Evolutionary conservation across 129 eudicot genomes (phyloP).

Genomic region (Scalesia atractyloides): DNA sequence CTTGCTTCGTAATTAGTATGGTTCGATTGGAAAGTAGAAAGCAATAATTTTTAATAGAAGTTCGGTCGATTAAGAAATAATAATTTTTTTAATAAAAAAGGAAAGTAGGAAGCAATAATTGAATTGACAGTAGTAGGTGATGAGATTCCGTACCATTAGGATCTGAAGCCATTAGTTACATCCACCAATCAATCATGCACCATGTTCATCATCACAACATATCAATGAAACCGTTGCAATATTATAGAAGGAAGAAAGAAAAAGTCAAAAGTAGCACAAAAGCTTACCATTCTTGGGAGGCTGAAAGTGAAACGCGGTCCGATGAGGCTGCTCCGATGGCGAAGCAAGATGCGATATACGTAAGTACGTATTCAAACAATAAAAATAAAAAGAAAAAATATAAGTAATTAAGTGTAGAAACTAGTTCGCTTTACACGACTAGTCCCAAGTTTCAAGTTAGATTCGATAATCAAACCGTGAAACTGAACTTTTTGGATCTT

Average conservation of each 20-base stretch:
- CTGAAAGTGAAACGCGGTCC: conserved; percentile 48
- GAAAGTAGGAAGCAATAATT: neutral
- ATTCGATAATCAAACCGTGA: too few relatives aligned
- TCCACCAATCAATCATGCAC: neutral
- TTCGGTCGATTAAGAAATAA: too few relatives aligned
- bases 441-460: too few relatives aligned
- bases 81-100: neutral
- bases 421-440: too few relatives aligned
- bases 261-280: conserved; percentile 9
- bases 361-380: too few relatives aligned
- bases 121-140: too few relatives aligned
- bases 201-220: conserved; percentile 15
- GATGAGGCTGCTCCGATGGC: conserved; percentile 31
- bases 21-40: neutral
- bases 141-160: conserved; percentile 56
- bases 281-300: conserved; percentile 55
- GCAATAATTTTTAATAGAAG: too few relatives aligned
- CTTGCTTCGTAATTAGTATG: too few relatives aligned
- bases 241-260: neutral
- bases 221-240: neutral
- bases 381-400: too few relatives aligned
- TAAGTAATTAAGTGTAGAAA: too few relatives aligned
- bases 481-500: too few relatives aligned
- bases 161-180: conserved; percentile 43
- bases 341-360: too few relatives aligned